phyloP scores from a whole-genome alignment of 345 rosid genomes.

The Dipteronia sinensis region DNA sequence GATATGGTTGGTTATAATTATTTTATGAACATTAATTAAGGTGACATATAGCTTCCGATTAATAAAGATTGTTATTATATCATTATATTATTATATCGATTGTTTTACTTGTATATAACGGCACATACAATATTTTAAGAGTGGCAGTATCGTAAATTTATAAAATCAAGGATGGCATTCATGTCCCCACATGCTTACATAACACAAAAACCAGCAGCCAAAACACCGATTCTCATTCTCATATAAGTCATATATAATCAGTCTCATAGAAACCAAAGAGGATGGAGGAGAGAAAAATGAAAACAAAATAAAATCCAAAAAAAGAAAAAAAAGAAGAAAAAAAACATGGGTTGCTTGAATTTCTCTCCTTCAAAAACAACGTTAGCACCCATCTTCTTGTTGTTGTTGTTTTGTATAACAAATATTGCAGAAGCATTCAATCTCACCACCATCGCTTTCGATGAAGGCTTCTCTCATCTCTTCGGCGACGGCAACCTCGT shows the following conservation, averaged over 20 bases:
- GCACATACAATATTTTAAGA: too few relatives aligned
- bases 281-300: slow-evolving; percentile 6
- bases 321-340: not conserved
- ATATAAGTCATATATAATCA: not conserved
- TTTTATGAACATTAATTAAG: too few relatives aligned
- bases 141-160: too few relatives aligned
- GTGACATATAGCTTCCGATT: too few relatives aligned
- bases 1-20: too few relatives aligned
- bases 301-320: not conserved
- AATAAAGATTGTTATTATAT: too few relatives aligned
- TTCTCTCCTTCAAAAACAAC: not conserved
- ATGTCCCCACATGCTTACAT: not conserved
- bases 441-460: slow-evolving; percentile 63
- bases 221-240: not conserved
- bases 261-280: not conserved
- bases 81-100: too few relatives aligned
- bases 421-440: slow-evolving; percentile 37
- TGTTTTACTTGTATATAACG: too few relatives aligned
- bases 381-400: not conserved
- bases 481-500: slow-evolving; percentile 80
- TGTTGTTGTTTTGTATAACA: not conserved
- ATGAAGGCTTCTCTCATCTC: slow-evolving; percentile 78
- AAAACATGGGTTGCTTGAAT: slow-evolving; percentile 19
- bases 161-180: too few relatives aligned
- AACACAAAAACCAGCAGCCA: not conserved